Percentiles rank a stretch among this genome's conserved stretches.
These are phyloP conservation scores for Lipomyces starkeyi DNA, from an alignment of 805 yeast genomes.

Conservation along the genomic window DNA sequence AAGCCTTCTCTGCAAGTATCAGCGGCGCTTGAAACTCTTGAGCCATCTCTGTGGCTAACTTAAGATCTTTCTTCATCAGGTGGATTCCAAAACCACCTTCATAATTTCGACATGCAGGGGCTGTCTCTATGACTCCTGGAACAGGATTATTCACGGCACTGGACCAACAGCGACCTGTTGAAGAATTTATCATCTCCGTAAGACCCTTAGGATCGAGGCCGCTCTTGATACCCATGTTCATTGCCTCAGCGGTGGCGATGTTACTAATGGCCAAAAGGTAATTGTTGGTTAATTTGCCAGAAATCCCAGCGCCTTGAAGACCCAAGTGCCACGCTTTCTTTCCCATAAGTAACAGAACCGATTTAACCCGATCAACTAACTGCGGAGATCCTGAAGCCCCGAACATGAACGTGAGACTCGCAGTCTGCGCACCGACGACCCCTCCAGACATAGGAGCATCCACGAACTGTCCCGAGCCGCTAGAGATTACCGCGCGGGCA, in stretches of 20 bases:
- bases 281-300: conserved; percentile 4
- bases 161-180: conserved; percentile 10
- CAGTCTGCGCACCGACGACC: conserved; percentile 9
- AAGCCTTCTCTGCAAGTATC: conserved; percentile 1
- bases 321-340: conserved; percentile 11
- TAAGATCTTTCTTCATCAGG: conserved; percentile 8
- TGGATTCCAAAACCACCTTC: conserved; percentile 8
- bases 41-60: conserved; percentile 2
- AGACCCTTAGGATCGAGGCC: conserved; percentile 10
- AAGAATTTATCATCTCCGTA: conserved; percentile 10
- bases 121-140: background rate
- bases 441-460: conserved; percentile 11
- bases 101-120: conserved; percentile 6
- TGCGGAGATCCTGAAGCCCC: conserved; percentile 8
- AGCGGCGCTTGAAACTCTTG: conserved; percentile 1
- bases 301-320: conserved; percentile 6
- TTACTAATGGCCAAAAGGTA: conserved; percentile 7
- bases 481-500: background rate
- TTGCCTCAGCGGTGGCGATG: conserved; percentile 10
- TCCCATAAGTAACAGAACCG: conserved; percentile 8
- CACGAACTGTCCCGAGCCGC: conserved; percentile 8
- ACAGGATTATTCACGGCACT: conserved; percentile 11
- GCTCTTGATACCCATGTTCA: conserved; percentile 10
- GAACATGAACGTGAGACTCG: conserved; percentile 7
- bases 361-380: conserved; percentile 4